Conservation (phyloP, 208 protist genomes). For the Wallacemonas collosoma region DNA sequence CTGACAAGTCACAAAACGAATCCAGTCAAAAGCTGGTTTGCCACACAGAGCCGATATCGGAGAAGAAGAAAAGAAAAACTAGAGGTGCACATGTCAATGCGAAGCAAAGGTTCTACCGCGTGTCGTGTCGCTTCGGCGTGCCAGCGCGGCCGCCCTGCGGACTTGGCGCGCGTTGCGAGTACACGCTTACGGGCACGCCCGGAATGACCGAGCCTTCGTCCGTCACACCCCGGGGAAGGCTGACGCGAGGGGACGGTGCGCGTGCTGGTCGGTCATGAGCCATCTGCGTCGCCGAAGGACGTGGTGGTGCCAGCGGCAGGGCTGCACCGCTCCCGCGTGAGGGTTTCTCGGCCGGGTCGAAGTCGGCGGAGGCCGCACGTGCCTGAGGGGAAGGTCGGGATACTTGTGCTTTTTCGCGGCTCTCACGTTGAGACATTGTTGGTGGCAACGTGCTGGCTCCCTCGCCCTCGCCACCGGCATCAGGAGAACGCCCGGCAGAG, state of each 20-base stretch:
- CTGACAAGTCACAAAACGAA: too few relatives aligned
- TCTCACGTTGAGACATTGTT: slow-evolving; percentile 13
- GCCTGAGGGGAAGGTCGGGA: background rate
- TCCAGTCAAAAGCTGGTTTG: too few relatives aligned
- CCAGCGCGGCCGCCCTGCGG: background rate
- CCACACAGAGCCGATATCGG: background rate
- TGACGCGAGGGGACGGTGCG: background rate
- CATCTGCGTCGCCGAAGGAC: background rate
- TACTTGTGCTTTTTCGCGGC: background rate
- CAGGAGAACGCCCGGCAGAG: background rate
- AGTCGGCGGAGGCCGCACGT: background rate
- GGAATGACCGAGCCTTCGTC: slow-evolving; percentile 17
- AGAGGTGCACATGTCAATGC: background rate
- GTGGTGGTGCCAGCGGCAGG: background rate
- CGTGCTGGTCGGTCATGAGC: background rate
- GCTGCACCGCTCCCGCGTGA: background rate
- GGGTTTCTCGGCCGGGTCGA: slow-evolving; percentile 2
- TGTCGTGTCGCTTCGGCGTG: background rate
- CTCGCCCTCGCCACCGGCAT: background rate
- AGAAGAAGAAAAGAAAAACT: slow-evolving; percentile 8
- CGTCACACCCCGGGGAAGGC: background rate
- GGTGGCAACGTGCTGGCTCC: background rate
- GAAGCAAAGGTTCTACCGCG: slow-evolving; percentile 6
- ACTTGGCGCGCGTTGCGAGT: slow-evolving; percentile 5
- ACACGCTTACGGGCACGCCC: slow-evolving; percentile 14